Conservation (phyloP, 2,329 filamentous ascomycete species). For the Alternaria solani region DNA sequence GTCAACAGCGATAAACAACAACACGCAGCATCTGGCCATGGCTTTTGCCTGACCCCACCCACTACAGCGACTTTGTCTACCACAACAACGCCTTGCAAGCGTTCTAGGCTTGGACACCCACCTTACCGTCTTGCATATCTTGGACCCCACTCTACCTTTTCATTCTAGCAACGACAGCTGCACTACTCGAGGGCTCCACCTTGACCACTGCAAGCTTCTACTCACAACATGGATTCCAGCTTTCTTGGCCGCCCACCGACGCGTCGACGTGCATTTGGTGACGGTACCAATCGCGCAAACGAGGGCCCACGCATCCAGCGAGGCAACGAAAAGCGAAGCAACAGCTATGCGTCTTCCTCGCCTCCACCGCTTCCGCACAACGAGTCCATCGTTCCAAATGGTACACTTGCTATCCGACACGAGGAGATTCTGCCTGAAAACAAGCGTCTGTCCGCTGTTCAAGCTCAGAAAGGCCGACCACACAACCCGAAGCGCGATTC, state of each 20-base stretch:
- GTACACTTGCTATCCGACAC: slow-evolving; percentile 53
- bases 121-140: slow-evolving; percentile 37
- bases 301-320: slow-evolving; percentile 31
- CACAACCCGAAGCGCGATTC: slow-evolving; percentile 60
- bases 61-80: slow-evolving; percentile 24
- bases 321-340: slow-evolving; percentile 30
- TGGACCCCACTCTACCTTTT: slow-evolving; percentile 23
- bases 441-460: slow-evolving; percentile 62
- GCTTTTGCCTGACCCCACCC: slow-evolving; percentile 15
- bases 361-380: slow-evolving; percentile 52
- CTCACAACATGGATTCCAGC: slow-evolving; percentile 40
- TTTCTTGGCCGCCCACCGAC: slow-evolving; percentile 43
- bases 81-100: slow-evolving; percentile 21
- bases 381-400: slow-evolving; percentile 55
- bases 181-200: slow-evolving; percentile 13
- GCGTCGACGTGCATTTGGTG: slow-evolving; percentile 43
- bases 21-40: slow-evolving; percentile 29
- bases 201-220: slow-evolving; percentile 17
- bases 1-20: slow-evolving; percentile 35
- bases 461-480: slow-evolving; percentile 56
- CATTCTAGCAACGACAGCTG: slow-evolving; percentile 18
- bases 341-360: slow-evolving; percentile 26
- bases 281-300: slow-evolving; percentile 47
- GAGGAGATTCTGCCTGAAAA: slow-evolving; percentile 54
- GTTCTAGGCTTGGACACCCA: slow-evolving; percentile 27